phyloP scores from a whole-genome alignment of 305 asterid species.

The Fraxinus baroniana region DNA sequence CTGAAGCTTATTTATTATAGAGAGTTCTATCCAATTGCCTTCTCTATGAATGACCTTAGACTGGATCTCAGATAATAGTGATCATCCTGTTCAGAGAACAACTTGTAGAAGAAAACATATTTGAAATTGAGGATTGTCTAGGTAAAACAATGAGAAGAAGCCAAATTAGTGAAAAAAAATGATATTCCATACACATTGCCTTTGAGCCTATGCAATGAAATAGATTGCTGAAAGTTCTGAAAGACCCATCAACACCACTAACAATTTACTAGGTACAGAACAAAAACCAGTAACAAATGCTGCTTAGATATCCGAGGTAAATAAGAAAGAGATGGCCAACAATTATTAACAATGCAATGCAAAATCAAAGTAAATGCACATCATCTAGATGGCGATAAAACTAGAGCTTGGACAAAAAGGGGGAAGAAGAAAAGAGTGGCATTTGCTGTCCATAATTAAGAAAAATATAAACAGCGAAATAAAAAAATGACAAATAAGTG shows the following conservation, averaged over 20 bases:
- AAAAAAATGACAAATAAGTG: too few species aligned
- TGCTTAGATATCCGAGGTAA: background rate
- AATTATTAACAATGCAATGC: background rate
- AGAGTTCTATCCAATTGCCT: background rate
- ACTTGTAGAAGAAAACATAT: background rate
- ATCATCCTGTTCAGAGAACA: background rate
- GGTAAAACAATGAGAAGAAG: background rate
- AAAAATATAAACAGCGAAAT: background rate
- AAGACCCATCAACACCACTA: background rate
- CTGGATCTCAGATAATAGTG: background rate
- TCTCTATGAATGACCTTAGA: background rate
- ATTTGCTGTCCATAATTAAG: background rate
- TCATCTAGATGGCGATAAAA: background rate
- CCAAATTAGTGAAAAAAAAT: background rate
- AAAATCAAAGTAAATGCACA: background rate
- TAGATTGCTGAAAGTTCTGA: background rate
- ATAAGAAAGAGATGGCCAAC: background rate
- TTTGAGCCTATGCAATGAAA: background rate
- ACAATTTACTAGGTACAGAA: background rate
- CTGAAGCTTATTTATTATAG: background rate
- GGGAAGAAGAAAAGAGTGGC: background rate
- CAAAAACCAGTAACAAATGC: background rate
- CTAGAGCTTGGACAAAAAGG: background rate
- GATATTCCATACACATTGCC: background rate
- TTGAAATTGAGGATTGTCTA: background rate